Evolutionary conservation across 2,329 filamentous ascomycete genomes (phyloP).

Genomic region (Laburnicola sp.): DNA sequence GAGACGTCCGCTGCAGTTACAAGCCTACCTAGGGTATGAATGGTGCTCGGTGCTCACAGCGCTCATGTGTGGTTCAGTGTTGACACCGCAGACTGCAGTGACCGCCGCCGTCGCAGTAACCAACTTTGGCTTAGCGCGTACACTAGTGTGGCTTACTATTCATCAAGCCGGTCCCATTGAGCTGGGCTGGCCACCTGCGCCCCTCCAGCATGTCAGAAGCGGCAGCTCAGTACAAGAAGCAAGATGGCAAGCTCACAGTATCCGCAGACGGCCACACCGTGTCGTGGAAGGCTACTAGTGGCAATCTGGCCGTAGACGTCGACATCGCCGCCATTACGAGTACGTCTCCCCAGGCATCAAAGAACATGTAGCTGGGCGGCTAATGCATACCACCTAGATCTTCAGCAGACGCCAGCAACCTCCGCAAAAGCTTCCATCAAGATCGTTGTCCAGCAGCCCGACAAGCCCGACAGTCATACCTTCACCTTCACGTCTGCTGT

Average conservation of each 20-base stretch:
- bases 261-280: slow-evolving; percentile 73
- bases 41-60: no score
- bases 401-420: slow-evolving; percentile 92
- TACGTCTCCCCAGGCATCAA: slow-evolving; percentile 50
- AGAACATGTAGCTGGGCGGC: background rate
- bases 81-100: no score
- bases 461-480: slow-evolving; percentile 71
- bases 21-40: no score
- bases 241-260: slow-evolving; percentile 81
- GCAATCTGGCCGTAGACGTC: slow-evolving; percentile 69
- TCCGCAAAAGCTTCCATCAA: slow-evolving; percentile 91
- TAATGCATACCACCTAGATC: slow-evolving; percentile 58
- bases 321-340: slow-evolving; percentile 78
- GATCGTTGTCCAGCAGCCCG: slow-evolving; percentile 73
- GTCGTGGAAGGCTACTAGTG: slow-evolving; percentile 74
- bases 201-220: slow-evolving; percentile 42
- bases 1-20: no score
- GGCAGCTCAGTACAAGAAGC: slow-evolving; percentile 79
- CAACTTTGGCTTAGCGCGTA: no score
- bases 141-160: no score
- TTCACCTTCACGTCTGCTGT: slow-evolving; percentile 86
- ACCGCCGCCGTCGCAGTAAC: no score
- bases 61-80: no score
- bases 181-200: slow-evolving; percentile 1
- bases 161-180: no score